Percentiles rank a stretch among this genome's conserved stretches.
Evolutionary conservation across 179 eudicot species (phyloP).

Genomic region (Actinidia polygama): DNA sequence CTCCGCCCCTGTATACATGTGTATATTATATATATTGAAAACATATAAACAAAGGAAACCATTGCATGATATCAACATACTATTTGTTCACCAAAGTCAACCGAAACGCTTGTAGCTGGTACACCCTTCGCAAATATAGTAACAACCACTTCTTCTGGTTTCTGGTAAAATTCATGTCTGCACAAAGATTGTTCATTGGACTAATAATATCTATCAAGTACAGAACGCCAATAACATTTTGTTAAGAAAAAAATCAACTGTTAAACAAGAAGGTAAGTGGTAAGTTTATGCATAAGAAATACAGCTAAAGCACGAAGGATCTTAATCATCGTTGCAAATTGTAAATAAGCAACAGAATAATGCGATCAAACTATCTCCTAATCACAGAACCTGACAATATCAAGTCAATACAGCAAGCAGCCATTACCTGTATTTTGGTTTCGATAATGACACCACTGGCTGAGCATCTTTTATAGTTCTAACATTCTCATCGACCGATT

Average conservation of each 20-base stretch:
- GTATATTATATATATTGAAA: background rate
- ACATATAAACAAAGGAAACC: background rate
- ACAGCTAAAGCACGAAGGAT: background rate
- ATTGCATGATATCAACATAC: slow-evolving; percentile 43
- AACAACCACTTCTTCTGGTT: slow-evolving; percentile 89
- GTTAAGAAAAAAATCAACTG: too few species aligned
- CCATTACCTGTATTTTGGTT: slow-evolving; percentile 77
- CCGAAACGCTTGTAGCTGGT: slow-evolving; percentile 37
- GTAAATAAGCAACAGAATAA: slow-evolving; percentile 7
- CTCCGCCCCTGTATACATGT: slow-evolving; percentile 17
- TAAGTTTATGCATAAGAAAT: background rate
- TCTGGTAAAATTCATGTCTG: slow-evolving; percentile 97
- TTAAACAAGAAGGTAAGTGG: background rate
- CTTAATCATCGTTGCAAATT: background rate
- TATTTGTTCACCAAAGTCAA: slow-evolving; percentile 86
- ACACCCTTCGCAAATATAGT: slow-evolving; percentile 86
- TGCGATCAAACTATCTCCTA: background rate
- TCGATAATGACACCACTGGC: slow-evolving; percentile 35
- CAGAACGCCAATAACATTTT: background rate
- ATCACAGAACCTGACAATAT: background rate
- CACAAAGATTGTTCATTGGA: background rate
- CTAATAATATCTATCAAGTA: background rate
- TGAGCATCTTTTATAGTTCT: slow-evolving; percentile 39
- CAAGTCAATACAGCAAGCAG: background rate
- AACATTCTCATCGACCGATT: slow-evolving; percentile 22